Conservation (phyloP, 2,329 filamentous ascomycete genomes). For the Trichoderma brevicompactum region DNA sequence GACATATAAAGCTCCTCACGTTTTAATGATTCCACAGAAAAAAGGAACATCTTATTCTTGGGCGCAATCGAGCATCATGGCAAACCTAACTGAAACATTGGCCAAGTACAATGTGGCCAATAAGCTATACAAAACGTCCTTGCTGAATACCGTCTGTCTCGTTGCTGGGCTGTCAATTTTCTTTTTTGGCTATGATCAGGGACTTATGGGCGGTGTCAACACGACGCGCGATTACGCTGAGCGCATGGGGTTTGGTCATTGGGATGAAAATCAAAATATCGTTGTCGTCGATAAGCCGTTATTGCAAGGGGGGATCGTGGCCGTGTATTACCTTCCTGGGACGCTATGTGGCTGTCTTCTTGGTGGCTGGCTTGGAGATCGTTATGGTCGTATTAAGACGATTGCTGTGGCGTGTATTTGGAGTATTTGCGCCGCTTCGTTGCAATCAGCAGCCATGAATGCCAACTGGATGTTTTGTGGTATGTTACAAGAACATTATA, state of each 20-base stretch:
- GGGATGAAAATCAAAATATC: slow-evolving; percentile 52
- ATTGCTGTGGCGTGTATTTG: slow-evolving; percentile 63
- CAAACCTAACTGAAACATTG: slow-evolving; percentile 1
- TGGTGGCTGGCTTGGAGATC: slow-evolving; percentile 68
- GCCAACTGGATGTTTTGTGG: slow-evolving; percentile 71
- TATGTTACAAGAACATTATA: slow-evolving; percentile 39
- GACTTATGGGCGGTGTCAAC: slow-evolving; percentile 68
- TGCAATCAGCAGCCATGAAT: slow-evolving; percentile 70
- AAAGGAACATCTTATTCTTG: neutral
- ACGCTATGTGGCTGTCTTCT: slow-evolving; percentile 66
- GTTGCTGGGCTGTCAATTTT: slow-evolving; percentile 69
- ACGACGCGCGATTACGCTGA: slow-evolving; percentile 66
- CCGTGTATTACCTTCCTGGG: slow-evolving; percentile 52
- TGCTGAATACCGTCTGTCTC: slow-evolving; percentile 65
- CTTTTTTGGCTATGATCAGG: slow-evolving; percentile 67
- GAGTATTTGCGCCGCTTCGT: slow-evolving; percentile 62
- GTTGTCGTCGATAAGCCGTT: slow-evolving; percentile 60
- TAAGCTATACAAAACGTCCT: slow-evolving; percentile 56
- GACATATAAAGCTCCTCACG: neutral
- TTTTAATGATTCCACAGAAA: neutral
- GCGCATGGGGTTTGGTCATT: slow-evolving; percentile 67
- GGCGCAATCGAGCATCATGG: neutral
- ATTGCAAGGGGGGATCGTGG: slow-evolving; percentile 39
- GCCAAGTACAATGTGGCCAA: slow-evolving; percentile 48
- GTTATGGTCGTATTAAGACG: slow-evolving; percentile 64